phyloP scores from a whole-genome alignment of 164 flowering plant species.

The Sedum album region DNA sequence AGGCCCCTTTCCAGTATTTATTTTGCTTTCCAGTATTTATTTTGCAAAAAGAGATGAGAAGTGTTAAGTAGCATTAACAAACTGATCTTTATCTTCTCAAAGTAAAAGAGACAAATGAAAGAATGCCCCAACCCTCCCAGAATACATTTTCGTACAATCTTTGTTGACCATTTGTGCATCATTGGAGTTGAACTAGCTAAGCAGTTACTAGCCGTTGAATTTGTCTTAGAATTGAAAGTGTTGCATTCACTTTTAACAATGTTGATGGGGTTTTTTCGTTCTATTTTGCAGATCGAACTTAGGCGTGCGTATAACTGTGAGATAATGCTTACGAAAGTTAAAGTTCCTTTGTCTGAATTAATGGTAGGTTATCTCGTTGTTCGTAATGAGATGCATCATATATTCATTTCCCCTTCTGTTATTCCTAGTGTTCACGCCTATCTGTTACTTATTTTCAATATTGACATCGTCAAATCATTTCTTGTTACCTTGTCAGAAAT shows the following conservation, averaged over 20 bases:
- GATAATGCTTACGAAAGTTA: slow-evolving; percentile 95
- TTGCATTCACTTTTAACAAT: not conserved
- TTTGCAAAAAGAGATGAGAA: not conserved
- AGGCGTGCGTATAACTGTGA: slow-evolving; percentile 92
- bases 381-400: too few species aligned
- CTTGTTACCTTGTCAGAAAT: slow-evolving; percentile 36
- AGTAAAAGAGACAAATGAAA: not conserved
- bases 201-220: not conserved
- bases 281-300: slow-evolving; percentile 88
- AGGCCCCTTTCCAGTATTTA: too few species aligned
- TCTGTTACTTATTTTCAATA: not conserved
- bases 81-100: not conserved
- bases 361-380: slow-evolving; percentile 44
- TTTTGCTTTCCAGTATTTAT: not conserved
- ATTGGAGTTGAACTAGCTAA: not conserved
- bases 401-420: not conserved
- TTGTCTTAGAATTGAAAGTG: not conserved
- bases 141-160: not conserved
- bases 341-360: slow-evolving; percentile 82
- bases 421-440: not conserved
- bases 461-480: not conserved
- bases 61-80: not conserved
- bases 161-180: not conserved
- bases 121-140: not conserved
- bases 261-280: slow-evolving; percentile 13